Conservation (phyloP, 768 basidiomycete species). For the Dioszegia aurantiaca region DNA sequence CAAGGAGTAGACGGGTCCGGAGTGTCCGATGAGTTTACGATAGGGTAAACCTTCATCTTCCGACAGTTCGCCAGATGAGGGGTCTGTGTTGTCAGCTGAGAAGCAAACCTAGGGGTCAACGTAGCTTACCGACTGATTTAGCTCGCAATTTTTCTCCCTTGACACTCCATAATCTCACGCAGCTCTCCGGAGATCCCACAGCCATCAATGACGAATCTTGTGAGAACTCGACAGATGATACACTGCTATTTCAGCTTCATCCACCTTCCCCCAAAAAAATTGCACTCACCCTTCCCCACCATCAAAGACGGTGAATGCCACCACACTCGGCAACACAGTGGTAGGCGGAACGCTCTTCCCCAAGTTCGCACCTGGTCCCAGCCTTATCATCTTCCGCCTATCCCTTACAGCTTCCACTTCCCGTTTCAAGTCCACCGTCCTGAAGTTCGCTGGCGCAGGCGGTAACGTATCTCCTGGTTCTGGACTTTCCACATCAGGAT, state of each 20-base stretch:
- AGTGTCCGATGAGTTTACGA: slow-evolving; percentile 94
- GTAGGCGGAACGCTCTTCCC: slow-evolving; percentile 18
- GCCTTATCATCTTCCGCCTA: slow-evolving; percentile 81
- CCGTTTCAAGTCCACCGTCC: slow-evolving; percentile 78
- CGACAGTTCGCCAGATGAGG: slow-evolving; percentile 57
- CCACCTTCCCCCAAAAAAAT: not conserved
- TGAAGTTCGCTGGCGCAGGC: slow-evolving; percentile 71
- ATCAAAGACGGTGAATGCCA: slow-evolving; percentile 92
- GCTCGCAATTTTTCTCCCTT: slow-evolving; percentile 78
- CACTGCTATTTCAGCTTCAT: slow-evolving; percentile 55
- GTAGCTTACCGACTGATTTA: slow-evolving; percentile 34
- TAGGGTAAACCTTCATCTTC: slow-evolving; percentile 81
- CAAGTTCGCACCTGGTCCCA: slow-evolving; percentile 65
- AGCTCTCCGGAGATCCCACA: slow-evolving; percentile 91
- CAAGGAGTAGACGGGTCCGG: slow-evolving; percentile 90
- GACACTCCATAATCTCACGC: slow-evolving; percentile 88
- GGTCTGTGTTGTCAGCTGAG: slow-evolving; percentile 18
- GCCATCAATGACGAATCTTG: slow-evolving; percentile 88
- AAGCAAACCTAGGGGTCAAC: not conserved
- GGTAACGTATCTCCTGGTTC: slow-evolving; percentile 56
- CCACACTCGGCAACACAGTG: slow-evolving; percentile 68
- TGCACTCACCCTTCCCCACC: slow-evolving; percentile 80
- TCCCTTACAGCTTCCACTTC: slow-evolving; percentile 88
- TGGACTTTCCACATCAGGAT: slow-evolving; percentile 32
- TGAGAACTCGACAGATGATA: slow-evolving; percentile 84